These are phyloP conservation scores for Ceriops decandra DNA, from an alignment of 345 rosid genomes.

Conservation along the genomic window DNA sequence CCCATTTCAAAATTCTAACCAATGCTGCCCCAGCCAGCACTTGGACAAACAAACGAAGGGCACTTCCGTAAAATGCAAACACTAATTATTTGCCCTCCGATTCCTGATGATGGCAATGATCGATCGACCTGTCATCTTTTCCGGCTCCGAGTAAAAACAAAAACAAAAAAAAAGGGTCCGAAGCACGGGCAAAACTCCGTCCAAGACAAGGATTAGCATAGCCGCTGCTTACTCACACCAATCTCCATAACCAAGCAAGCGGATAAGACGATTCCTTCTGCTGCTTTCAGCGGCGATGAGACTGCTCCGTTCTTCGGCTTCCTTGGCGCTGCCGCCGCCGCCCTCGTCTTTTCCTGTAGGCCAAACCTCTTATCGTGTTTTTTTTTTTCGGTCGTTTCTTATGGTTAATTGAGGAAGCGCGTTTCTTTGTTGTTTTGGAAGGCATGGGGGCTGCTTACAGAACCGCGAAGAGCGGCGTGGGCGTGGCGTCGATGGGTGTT, in stretches of 20 bases:
- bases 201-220: no score
- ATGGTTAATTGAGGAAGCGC: background rate
- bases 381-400: background rate
- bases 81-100: no score
- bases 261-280: background rate
- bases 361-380: background rate
- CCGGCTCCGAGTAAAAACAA: no score
- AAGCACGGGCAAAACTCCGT: no score
- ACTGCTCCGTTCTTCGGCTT: conserved; percentile 19
- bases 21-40: no score
- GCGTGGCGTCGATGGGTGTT: conserved; percentile 21
- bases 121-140: no score
- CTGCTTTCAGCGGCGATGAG: conserved; percentile 11
- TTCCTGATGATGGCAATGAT: no score
- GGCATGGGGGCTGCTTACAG: conserved; percentile 26
- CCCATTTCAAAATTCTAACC: no score
- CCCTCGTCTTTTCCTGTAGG: conserved; percentile 11
- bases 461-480: conserved; percentile 22
- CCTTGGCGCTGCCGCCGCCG: background rate
- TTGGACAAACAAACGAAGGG: no score
- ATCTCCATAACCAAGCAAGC: background rate
- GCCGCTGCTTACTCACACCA: no score
- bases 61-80: no score
- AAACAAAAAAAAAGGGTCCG: no score
- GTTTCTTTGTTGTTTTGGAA: background rate